phyloP scores from a whole-genome alignment of 495 filamentous ascomycete species.

The Penicillium verhagenii region DNA sequence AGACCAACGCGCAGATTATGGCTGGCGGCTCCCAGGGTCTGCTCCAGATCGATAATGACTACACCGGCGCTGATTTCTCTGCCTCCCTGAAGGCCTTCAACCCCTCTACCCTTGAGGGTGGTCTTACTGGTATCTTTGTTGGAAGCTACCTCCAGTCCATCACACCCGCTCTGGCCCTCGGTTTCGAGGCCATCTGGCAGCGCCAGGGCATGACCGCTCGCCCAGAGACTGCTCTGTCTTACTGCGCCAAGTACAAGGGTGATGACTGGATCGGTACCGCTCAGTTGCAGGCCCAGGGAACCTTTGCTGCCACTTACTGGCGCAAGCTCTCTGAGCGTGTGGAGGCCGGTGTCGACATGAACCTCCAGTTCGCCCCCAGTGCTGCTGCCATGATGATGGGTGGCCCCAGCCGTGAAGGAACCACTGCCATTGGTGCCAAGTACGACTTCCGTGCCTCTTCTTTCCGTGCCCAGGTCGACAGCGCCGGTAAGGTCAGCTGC shows the following conservation, averaged over 20 bases:
- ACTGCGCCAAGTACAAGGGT: constrained; percentile 84
- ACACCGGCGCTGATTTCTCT: constrained; percentile 87
- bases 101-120: constrained; percentile 87
- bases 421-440: constrained; percentile 89
- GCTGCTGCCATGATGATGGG: constrained; percentile 65
- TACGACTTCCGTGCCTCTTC: constrained; percentile 96
- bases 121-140: constrained; percentile 90
- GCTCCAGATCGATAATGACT: constrained; percentile 90
- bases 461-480: constrained; percentile 94
- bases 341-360: constrained; percentile 93
- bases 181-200: constrained; percentile 93
- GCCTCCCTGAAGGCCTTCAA: constrained; percentile 89
- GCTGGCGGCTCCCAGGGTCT: constrained; percentile 65
- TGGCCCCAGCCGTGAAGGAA: constrained; percentile 73
- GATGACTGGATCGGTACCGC: constrained; percentile 87
- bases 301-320: constrained; percentile 93
- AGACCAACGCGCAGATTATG: constrained; percentile 79
- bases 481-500: constrained; percentile 86
- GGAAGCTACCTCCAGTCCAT: constrained; percentile 93
- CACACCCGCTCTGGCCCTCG: constrained; percentile 82
- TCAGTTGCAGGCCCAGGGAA: constrained; percentile 80
- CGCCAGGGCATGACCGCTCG: constrained; percentile 71
- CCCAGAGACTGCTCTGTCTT: constrained; percentile 82
- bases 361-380: constrained; percentile 73
- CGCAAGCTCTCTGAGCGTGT: constrained; percentile 89